Evolutionary conservation across 2,329 filamentous ascomycete genomes (phyloP).

Genomic region (Boeremia exigua): DNA sequence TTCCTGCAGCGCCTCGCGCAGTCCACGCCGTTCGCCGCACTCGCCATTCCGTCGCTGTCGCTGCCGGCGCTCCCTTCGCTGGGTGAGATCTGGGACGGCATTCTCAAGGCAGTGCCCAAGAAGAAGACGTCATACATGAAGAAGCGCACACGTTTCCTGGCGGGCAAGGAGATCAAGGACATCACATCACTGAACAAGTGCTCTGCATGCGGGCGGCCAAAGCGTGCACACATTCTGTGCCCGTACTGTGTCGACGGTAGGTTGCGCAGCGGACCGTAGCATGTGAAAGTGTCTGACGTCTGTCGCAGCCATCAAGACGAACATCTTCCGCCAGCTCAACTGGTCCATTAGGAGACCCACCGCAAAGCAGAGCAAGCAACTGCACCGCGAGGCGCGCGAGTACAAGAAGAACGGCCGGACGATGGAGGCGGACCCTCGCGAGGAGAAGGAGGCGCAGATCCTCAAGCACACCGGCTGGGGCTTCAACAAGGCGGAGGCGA

Average conservation of each 20-base stretch:
- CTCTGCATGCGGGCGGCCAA: constrained; percentile 83
- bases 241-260: constrained; percentile 84
- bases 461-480: constrained; percentile 38
- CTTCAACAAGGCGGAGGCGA: constrained; percentile 16
- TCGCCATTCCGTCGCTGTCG: constrained; percentile 59
- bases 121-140: constrained; percentile 98
- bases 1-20: constrained; percentile 53
- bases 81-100: constrained; percentile 90
- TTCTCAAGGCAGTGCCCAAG: constrained; percentile 92
- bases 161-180: constrained; percentile 93
- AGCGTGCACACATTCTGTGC: constrained; percentile 88
- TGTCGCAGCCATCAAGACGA: constrained; percentile 41
- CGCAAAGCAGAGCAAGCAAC: constrained; percentile 39
- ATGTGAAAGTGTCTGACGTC: background rate
- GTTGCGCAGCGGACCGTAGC: constrained; percentile 33
- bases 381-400: constrained; percentile 29
- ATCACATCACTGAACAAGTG: constrained; percentile 87
- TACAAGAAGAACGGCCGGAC: constrained; percentile 23
- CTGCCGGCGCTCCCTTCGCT: constrained; percentile 54
- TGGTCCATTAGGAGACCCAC: constrained; percentile 36
- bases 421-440: constrained; percentile 29
- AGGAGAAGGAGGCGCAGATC: constrained; percentile 35
- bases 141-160: constrained; percentile 91
- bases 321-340: constrained; percentile 39
- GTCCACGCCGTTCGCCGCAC: constrained; percentile 65